Conservation (phyloP, 768 basidiomycete genomes). For the Auricularia sp. region DNA sequence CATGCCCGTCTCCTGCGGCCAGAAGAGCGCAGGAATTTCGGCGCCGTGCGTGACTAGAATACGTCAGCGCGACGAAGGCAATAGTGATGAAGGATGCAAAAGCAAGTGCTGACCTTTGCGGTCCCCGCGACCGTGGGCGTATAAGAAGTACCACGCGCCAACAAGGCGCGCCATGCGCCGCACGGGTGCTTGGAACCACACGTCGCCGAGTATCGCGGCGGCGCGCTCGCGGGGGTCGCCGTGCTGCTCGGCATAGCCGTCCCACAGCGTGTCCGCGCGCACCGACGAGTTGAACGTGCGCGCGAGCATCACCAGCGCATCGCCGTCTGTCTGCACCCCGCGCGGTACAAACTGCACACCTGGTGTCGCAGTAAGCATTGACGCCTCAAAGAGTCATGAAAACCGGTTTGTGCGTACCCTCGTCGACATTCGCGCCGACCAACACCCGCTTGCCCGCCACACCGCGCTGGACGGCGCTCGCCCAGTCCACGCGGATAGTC, state of each 20-base stretch:
- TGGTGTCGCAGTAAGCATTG: not conserved
- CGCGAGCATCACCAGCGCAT: not conserved
- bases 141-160: not conserved
- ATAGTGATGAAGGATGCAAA: not conserved
- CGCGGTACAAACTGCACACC: not conserved
- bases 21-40: not conserved
- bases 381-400: no score
- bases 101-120: not conserved
- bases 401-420: conserved; percentile 24
- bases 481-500: not conserved
- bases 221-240: not conserved
- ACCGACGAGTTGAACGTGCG: not conserved
- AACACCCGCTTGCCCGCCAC: not conserved
- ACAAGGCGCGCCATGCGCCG: not conserved
- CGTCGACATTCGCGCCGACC: conserved; percentile 31
- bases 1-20: not conserved
- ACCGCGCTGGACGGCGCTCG: not conserved
- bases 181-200: conserved; percentile 1
- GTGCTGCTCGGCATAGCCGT: not conserved
- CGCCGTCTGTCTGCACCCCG: not conserved
- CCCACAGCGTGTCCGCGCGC: not conserved
- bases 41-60: not conserved
- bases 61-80: not conserved
- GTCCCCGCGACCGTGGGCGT: not conserved
- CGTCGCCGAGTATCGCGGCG: not conserved